Base-by-base conservation (phyloP, 2,329 filamentous ascomycete genomes). In the Cytospora leucostoma region DNA sequence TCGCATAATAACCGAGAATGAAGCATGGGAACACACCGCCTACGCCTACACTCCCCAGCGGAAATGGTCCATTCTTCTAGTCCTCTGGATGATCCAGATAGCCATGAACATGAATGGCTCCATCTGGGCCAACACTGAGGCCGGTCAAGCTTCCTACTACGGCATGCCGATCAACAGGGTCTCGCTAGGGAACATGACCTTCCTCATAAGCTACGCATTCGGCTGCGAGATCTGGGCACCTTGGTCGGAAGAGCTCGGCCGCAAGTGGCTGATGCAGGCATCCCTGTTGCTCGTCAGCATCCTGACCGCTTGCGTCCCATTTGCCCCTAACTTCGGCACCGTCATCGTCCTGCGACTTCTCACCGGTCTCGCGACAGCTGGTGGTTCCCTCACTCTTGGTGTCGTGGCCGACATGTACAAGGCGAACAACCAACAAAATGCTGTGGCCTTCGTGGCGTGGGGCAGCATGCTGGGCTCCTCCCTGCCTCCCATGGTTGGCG, bases 321-420 rank as follows among this genome's bases (percentile, higher is more conserved):
- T 81, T 11, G 75, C 79, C 0, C 73, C 68, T 61, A 78, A 74
- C 67, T 79, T 72, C 67, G 76, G 70, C 4, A 75, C 73, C 1
- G 74, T 82, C 34, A 66, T 84, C 2, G 70, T 78, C 13, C 76
- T 74, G 61, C 76, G 82, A 65, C 75, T 75, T 0, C 71, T 82
- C 1, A 59, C 84, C 49, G 86, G 86, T 62, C 74, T 88, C 4
- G 87, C 82, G 6, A 86, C 85, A 2, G 86, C 85, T 4, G 87
- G 87, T 58, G 86, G 86, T 6, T 85, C 84, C 3, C 85, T 89
- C 34, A 89, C 86, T 0, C 74, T 89, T 4, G 86, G 86, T 11
- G 85, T 88, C 75, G 81, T 88, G 2, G 85, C 86, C 2, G 86
- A 89, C 66, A 82, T 89, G 79, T 88, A 81, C 73, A 76, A 81